A percentile compares a stretch with the other conserved stretches of the same genome.
These are phyloP conservation scores for Cylindrotheca fusiformis DNA, from an alignment of 108 stramenopile species.

Conservation along the genomic window DNA sequence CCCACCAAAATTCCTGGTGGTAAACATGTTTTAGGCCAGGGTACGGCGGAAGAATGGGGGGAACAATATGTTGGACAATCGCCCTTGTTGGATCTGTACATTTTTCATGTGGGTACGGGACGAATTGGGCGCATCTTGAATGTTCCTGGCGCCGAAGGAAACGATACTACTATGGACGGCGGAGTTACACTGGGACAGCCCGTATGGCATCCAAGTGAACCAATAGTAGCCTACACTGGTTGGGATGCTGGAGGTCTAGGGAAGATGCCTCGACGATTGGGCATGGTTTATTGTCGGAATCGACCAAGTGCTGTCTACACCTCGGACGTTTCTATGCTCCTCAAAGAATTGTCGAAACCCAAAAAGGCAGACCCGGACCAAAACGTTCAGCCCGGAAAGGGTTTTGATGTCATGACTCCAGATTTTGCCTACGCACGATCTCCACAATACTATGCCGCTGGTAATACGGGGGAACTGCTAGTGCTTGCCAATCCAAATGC, in stretches of 20 bases:
- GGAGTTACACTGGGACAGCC: constrained; percentile 59
- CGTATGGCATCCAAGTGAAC: constrained; percentile 48
- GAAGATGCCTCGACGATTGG: constrained; percentile 62
- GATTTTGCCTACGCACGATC: constrained; percentile 42
- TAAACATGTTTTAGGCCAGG: constrained; percentile 61
- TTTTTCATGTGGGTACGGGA: constrained; percentile 53
- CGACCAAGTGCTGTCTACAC: constrained; percentile 63
- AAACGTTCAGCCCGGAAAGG: neutral
- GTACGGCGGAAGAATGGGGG: constrained; percentile 74
- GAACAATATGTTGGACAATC: constrained; percentile 57
- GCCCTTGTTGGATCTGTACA: constrained; percentile 56
- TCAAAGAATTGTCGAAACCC: constrained; percentile 20
- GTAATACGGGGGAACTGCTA: constrained; percentile 32
- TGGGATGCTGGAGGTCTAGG: constrained; percentile 76
- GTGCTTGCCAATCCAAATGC: constrained; percentile 52
- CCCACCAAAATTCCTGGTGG: constrained; percentile 55
- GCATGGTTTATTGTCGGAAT: constrained; percentile 73
- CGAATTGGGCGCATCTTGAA: constrained; percentile 52
- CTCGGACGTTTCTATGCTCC: constrained; percentile 43
- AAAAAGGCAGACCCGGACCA: neutral
- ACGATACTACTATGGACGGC: neutral
- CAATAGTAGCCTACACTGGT: constrained; percentile 61
- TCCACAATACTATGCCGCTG: constrained; percentile 47
- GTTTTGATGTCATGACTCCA: neutral
- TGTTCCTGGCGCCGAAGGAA: constrained; percentile 40